Percentiles rank a stretch among this genome's conserved stretches.
These are phyloP conservation scores for Rhizopogon vulgaris DNA, from an alignment of 768 basidiomycete species.

Conservation along the genomic window DNA sequence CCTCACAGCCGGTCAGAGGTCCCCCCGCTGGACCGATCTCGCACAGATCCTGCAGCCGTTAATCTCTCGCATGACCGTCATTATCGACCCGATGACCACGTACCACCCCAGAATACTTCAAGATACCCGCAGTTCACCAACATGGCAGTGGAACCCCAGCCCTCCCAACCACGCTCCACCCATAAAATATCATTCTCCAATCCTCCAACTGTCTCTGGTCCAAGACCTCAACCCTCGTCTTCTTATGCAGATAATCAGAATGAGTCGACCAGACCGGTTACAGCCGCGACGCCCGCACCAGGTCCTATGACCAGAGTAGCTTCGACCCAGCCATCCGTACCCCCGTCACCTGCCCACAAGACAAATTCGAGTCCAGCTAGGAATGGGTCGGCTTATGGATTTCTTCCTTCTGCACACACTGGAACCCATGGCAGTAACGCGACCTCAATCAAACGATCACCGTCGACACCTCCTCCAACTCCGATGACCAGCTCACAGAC, in stretches of 20 bases:
- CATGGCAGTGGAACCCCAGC: constrained; percentile 2
- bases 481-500: constrained; percentile 15
- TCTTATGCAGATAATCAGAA: constrained; percentile 20
- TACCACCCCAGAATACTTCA: neutral
- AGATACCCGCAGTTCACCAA: neutral
- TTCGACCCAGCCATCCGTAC: constrained; percentile 12
- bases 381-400: constrained; percentile 7
- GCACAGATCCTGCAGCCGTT: constrained; percentile 16
- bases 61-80: constrained; percentile 17
- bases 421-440: constrained; percentile 10
- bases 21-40: constrained; percentile 16
- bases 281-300: neutral
- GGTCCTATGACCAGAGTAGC: neutral
- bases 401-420: constrained; percentile 11
- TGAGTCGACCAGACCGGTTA: constrained; percentile 7
- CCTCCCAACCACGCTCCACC: constrained; percentile 19
- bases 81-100: neutral
- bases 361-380: constrained; percentile 11
- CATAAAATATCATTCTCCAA: constrained; percentile 15
- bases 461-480: constrained; percentile 17
- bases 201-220: constrained; percentile 20
- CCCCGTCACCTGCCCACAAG: constrained; percentile 16
- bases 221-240: constrained; percentile 22
- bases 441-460: constrained; percentile 9
- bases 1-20: constrained; percentile 18